Conservation (phyloP, 1,284 basidiomycete species). For the Ceratobasidium sp. region DNA sequence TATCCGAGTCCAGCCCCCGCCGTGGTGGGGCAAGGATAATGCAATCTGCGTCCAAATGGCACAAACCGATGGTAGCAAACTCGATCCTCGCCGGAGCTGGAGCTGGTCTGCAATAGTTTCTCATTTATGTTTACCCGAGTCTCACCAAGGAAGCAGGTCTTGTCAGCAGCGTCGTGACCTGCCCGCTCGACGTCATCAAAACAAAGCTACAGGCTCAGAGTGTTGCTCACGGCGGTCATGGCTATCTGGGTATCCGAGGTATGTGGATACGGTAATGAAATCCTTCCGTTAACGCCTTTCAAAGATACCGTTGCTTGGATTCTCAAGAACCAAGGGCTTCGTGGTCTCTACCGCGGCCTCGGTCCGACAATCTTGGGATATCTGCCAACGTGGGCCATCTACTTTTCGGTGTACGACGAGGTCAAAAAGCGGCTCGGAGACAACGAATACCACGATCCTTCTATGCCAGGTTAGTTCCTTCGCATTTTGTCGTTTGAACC, state of each 20-base stretch:
- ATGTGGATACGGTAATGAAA: constrained; percentile 46
- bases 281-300: constrained; percentile 8
- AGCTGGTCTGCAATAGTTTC: constrained; percentile 49
- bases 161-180: constrained; percentile 92
- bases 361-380: constrained; percentile 96
- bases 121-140: not conserved
- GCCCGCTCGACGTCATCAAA: constrained; percentile 97
- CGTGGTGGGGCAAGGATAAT: constrained; percentile 31
- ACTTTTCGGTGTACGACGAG: constrained; percentile 96
- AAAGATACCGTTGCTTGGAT: constrained; percentile 76
- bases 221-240: constrained; percentile 64
- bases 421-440: constrained; percentile 82
- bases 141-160: constrained; percentile 59
- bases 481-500: not conserved
- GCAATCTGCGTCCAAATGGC: constrained; percentile 33
- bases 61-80: constrained; percentile 39
- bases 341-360: constrained; percentile 90
- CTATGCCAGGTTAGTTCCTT: constrained; percentile 12
- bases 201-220: constrained; percentile 94
- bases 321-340: constrained; percentile 74
- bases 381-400: constrained; percentile 97
- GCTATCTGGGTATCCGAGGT: constrained; percentile 81
- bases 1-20: not conserved
- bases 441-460: constrained; percentile 32
- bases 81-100: constrained; percentile 68